Conservation (phyloP, 768 basidiomycete species). For the Plicaturopsis crispa region DNA sequence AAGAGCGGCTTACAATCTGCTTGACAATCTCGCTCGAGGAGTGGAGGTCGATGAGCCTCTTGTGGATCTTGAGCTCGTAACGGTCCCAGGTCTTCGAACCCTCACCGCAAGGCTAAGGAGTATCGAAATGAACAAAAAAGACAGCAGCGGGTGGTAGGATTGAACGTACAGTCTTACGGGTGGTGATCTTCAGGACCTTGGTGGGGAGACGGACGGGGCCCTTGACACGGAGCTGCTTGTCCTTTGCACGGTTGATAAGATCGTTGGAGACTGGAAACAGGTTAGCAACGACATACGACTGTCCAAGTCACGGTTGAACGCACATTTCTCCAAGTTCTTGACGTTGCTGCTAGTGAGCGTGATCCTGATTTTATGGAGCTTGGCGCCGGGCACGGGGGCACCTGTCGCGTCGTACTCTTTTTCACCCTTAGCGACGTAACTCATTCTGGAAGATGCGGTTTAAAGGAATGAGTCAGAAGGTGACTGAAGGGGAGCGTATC, state of each 20-base stretch:
- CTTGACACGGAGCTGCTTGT: conserved; percentile 98
- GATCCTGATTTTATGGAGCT: conserved; percentile 99
- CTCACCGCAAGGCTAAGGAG: conserved; percentile 90
- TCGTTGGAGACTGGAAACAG: conserved; percentile 76
- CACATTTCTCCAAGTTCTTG: conserved; percentile 98
- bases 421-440: conserved; percentile 98
- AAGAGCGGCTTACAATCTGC: conserved; percentile 78
- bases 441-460: conserved; percentile 49
- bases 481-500: conserved; percentile 38
- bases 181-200: conserved; percentile 98
- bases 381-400: conserved; percentile 75
- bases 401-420: conserved; percentile 96
- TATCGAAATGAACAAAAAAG: conserved; percentile 2
- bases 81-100: conserved; percentile 99
- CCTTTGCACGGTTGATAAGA: conserved; percentile 98
- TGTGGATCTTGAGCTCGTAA: conserved; percentile 99
- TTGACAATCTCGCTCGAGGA: conserved; percentile 99
- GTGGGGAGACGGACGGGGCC: conserved; percentile 98
- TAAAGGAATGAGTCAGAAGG: conserved; percentile 66
- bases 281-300: not conserved
- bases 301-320: conserved; percentile 12
- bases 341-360: conserved; percentile 98
- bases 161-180: conserved; percentile 87
- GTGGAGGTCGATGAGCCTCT: conserved; percentile 98
- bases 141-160: not conserved